Evolutionary conservation across 2,329 filamentous ascomycete species (phyloP), one percentile per base, ranked within the genome.

Genomic region (Ceratocystis ficicola): DNA sequence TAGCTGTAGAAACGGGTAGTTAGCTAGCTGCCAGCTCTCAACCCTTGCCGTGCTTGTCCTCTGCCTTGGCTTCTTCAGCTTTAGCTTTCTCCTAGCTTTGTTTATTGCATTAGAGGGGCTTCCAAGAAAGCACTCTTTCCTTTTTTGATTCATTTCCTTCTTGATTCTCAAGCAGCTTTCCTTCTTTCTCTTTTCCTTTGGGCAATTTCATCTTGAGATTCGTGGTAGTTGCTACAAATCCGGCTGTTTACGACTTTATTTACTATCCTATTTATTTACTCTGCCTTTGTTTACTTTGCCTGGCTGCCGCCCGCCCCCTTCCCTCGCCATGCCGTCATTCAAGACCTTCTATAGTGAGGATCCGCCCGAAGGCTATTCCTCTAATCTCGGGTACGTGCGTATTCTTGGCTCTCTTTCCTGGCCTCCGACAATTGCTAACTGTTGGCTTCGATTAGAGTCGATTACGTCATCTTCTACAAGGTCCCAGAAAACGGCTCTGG

Each of bases 391-490:
- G 65, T 67, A 55, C 32, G 65, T 67, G 52, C 22, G 48, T 15
- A 63, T 46, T 25, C 15, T 63, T 46, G 25, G 12, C 20, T 62
- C 48, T 44, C 52, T 41, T 17, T 41, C 20, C 3, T 48, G 15
- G 44, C 55, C 25, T 8, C 7, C 22, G 5, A 17, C 22, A 36
- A 41, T 32, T 59, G 22, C 60, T 65, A 65, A 64, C 57, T 20
- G 5, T 5, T 15, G 15, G 10, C 7, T 17, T 36, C 44, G 8
- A 62, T n/a, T 46, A 83, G 89, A 65, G 89, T 96, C 68, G 92
- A 96, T 78, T 96, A 90, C 80, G 90, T 96, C 66, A 82, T 96
- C 69, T 83, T 86, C 72, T 96, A 89, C 76, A 81, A 86, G 67
- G 86, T 93, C 72, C 82, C 85, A 30, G 79, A 83, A 57, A 81